These are phyloP conservation scores for Leccinum barrowsii DNA, from an alignment of 768 basidiomycete genomes.

Conservation along the genomic window DNA sequence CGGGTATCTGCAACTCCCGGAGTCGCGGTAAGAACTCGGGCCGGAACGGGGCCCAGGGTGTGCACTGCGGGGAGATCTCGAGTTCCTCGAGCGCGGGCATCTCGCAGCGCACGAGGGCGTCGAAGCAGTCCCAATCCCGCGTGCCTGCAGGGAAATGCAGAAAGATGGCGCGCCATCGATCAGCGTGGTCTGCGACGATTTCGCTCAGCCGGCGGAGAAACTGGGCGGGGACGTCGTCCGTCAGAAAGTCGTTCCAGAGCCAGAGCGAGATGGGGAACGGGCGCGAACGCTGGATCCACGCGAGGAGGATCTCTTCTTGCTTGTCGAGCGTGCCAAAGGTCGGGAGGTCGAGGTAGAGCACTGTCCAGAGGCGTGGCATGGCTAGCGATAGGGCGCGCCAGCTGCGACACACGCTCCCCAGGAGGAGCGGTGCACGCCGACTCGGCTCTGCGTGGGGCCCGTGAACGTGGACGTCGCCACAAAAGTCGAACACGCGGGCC, in stretches of 20 bases:
- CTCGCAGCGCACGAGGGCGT: conserved; percentile 20
- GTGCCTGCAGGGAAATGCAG: conserved; percentile 29
- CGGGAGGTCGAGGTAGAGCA: conserved; percentile 30
- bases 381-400: conserved; percentile 28
- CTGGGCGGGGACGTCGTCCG: conserved; percentile 26
- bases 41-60: conserved; percentile 29
- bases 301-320: conserved; percentile 23
- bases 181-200: conserved; percentile 20
- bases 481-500: conserved; percentile 32
- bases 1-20: conserved; percentile 29
- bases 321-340: conserved; percentile 21
- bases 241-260: conserved; percentile 33
- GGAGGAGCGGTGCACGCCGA: conserved; percentile 26
- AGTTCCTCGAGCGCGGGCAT: conserved; percentile 30
- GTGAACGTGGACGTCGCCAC: conserved; percentile 24
- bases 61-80: conserved; percentile 31
- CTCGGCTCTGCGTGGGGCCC: conserved; percentile 31
- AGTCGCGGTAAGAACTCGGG: conserved; percentile 25
- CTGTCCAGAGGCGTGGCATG: conserved; percentile 30
- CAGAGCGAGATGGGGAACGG: conserved; percentile 26
- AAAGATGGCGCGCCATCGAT: conserved; percentile 31
- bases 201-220: conserved; percentile 24
- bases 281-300: conserved; percentile 28
- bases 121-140: conserved; percentile 28
- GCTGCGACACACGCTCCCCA: conserved; percentile 28